These are phyloP conservation scores for Malania oleifera DNA, from an alignment of 164 flowering plant species.

Conservation along the genomic window DNA sequence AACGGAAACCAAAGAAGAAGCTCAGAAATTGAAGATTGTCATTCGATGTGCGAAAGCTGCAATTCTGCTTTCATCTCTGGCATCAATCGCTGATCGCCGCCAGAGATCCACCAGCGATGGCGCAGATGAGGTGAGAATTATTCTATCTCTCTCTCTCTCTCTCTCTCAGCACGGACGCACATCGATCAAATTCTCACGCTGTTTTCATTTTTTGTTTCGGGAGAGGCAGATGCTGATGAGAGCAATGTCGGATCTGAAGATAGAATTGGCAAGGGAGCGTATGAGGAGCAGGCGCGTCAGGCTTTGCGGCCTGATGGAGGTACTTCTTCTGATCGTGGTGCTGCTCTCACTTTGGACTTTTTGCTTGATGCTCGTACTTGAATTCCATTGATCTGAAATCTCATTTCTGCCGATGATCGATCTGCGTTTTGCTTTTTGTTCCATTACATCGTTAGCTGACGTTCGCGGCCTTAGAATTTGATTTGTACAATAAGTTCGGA, in stretches of 20 bases:
- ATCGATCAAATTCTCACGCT: not conserved
- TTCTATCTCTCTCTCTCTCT: constrained; percentile 3
- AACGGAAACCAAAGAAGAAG: constrained; percentile 13
- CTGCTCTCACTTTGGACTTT: constrained; percentile 19
- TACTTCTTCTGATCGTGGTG: constrained; percentile 23
- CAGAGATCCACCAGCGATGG: not conserved
- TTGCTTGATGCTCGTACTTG: constrained; percentile 15
- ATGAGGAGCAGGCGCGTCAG: constrained; percentile 20
- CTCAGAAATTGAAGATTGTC: constrained; percentile 15
- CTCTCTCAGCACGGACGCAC: not conserved
- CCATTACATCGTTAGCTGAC: too few relatives aligned
- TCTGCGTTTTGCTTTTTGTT: too few relatives aligned
- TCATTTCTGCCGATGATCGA: not conserved
- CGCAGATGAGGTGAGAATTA: constrained; percentile 9
- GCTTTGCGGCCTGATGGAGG: constrained; percentile 25
- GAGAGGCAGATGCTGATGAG: constrained; percentile 19
- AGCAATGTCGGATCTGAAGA: constrained; percentile 24
- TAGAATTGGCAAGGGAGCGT: constrained; percentile 28
- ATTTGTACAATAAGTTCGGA: too few relatives aligned
- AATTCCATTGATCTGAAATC: not conserved
- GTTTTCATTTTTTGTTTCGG: not conserved
- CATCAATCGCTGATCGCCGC: constrained; percentile 9
- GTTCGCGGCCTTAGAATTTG: too few relatives aligned
- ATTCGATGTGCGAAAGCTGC: constrained; percentile 33
- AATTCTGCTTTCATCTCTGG: constrained; percentile 23